A percentile compares a stretch with the other conserved stretches of the same genome.
Conservation (phyloP, 2,329 filamentous ascomycete genomes). For the Dactylellina sp. region DNA sequence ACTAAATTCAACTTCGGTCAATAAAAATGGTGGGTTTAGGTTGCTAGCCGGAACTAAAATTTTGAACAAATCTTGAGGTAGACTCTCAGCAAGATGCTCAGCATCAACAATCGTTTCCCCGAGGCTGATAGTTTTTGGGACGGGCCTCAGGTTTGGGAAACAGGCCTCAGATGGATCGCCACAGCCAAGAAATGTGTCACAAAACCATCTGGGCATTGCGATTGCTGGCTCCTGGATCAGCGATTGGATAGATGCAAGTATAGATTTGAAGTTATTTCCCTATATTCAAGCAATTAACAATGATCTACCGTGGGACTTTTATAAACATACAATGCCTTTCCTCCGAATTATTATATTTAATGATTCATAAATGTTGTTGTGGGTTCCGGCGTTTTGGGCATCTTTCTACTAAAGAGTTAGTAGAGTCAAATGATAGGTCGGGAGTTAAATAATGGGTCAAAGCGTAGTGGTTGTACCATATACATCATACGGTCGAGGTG, state of each 20-base stretch:
- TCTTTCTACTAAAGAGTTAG: constrained; percentile 67
- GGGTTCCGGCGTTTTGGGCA: constrained; percentile 73
- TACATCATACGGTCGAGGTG: constrained; percentile 84
- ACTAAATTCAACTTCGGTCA: background rate
- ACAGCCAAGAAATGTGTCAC: constrained; percentile 97
- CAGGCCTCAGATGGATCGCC: constrained; percentile 89
- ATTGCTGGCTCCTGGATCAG: constrained; percentile 82
- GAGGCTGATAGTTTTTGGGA: constrained; percentile 83
- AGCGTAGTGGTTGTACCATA: constrained; percentile 65
- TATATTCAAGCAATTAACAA: constrained; percentile 22
- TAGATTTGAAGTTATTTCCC: constrained; percentile 97
- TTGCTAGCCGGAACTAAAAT: constrained; percentile 23
- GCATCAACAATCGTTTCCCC: constrained; percentile 95
- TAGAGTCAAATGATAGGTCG: background rate
- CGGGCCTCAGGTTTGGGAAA: constrained; percentile 83
- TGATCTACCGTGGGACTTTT: background rate
- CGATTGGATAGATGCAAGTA: constrained; percentile 89
- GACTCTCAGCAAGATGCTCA: constrained; percentile 89
- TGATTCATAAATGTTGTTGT: constrained; percentile 83
- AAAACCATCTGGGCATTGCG: constrained; percentile 88
- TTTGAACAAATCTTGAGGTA: constrained; percentile 76
- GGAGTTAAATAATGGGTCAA: constrained; percentile 1
- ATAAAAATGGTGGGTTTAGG: constrained; percentile 72
- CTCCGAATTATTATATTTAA: constrained; percentile 89
- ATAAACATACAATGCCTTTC: constrained; percentile 70